These are phyloP conservation scores for Metarhizium album DNA, from an alignment of 2,329 filamentous ascomycete species.

Conservation along the genomic window DNA sequence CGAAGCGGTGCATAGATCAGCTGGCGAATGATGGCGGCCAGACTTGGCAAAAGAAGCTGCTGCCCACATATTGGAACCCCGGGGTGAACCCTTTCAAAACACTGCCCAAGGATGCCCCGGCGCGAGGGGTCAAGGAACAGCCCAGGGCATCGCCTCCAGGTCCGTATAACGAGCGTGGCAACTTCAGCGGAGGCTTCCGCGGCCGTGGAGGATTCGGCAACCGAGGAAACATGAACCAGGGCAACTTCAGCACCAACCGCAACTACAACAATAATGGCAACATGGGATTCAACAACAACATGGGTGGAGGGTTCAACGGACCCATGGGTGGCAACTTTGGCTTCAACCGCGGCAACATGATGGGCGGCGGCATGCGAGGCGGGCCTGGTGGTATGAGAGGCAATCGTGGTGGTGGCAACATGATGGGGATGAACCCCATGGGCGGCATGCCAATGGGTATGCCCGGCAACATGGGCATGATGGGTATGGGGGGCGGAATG, in stretches of 20 bases:
- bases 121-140: conserved; percentile 44
- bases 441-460: conserved; percentile 43
- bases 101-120: conserved; percentile 74
- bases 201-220: conserved; percentile 36
- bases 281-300: conserved; percentile 35
- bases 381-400: conserved; percentile 38
- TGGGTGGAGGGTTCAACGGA: conserved; percentile 38
- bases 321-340: conserved; percentile 42
- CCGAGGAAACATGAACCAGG: conserved; percentile 38
- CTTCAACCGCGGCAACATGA: conserved; percentile 30
- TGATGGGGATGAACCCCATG: conserved; percentile 39
- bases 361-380: conserved; percentile 35
- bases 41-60: conserved; percentile 57
- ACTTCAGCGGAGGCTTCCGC: conserved; percentile 38
- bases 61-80: conserved; percentile 64
- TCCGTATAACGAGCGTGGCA: conserved; percentile 35
- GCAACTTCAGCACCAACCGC: conserved; percentile 32
- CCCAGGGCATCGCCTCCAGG: conserved; percentile 42
- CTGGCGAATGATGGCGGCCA: conserved; percentile 40
- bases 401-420: conserved; percentile 39
- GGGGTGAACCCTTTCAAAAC: conserved; percentile 82
- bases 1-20: conserved; percentile 71
- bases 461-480: conserved; percentile 44
- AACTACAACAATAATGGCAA: conserved; percentile 29
- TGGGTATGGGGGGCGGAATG: conserved; percentile 37